Evolutionary conservation across 2,329 filamentous ascomycete species (phyloP), one percentile per base, ranked within the genome.

Genomic region (Myriosclerotinia duriaeana): DNA sequence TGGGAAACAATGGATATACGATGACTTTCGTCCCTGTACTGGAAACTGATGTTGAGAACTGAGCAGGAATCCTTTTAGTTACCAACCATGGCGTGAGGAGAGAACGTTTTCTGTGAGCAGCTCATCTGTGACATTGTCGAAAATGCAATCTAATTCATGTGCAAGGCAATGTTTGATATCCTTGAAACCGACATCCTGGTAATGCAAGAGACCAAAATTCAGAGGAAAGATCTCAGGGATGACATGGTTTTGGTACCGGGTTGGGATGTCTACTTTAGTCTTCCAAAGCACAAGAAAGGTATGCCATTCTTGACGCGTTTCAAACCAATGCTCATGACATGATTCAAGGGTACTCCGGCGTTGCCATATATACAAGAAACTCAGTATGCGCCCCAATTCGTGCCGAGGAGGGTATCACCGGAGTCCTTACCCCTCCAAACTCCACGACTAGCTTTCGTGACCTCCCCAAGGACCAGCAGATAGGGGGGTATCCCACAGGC

Each of bases 181-280:
- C 84, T 99, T 8, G 91, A 95, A 76, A 88, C 93, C 64, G 95
- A 99, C 77, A 95, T 99, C 70, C 87, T 98, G 22, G 84, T 97
- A 67, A 93, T 98, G 82, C 95, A 99, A 78, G 95, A 98, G 78
- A 89, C 92, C 53, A 99, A 98, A 79, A 97, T 98, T 52, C 95
- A 98, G 76, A 85, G 90, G 66, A 97, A 97, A 76, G 93, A 97
- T 72, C 81, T 99, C 1, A 85, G 83, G 52, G 95, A 98, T 82
- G 95, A 98, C 73, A 98, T 98, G 92, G 93, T 98, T 12, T 81
- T 98, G 44, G 87, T 98, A 0, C 88, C 91, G 0, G 95, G 95
- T 15, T 99, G 94, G 94, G 95, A 99, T 76, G 93, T 93, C 71
- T 97, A 89, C 79, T 97, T 97, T 79, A 97, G 93, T 76, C 82